Evolutionary conservation across 116 monocot genomes (phyloP).

Genomic region (Posidonia oceanica): DNA sequence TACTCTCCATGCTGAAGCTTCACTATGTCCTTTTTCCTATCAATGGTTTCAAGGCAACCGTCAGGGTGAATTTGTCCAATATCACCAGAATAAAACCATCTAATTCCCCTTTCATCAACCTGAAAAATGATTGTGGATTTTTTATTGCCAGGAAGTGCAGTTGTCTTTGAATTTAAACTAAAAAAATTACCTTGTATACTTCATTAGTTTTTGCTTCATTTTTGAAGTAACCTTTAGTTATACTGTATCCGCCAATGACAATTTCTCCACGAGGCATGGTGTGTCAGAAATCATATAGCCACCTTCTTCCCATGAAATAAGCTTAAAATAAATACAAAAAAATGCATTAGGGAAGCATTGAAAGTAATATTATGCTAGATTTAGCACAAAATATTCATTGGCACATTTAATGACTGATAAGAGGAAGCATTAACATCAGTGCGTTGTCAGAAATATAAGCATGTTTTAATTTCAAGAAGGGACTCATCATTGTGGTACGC

Average conservation of each 20-base stretch:
- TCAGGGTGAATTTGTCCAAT: constrained; percentile 68
- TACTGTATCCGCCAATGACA: constrained; percentile 68
- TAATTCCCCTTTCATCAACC: constrained; percentile 69
- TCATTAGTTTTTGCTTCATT: constrained; percentile 79
- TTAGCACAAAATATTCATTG: too few species aligned
- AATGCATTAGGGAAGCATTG: background rate
- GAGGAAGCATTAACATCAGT: too few species aligned
- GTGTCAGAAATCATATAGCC: constrained; percentile 55
- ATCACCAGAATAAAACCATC: constrained; percentile 90
- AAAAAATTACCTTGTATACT: constrained; percentile 56
- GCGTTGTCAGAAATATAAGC: too few species aligned
- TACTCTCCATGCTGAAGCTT: constrained; percentile 96
- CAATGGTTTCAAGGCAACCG: constrained; percentile 90
- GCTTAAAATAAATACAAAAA: constrained; percentile 10
- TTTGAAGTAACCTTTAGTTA: constrained; percentile 75
- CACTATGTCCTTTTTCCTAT: constrained; percentile 87
- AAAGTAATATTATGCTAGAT: too few species aligned
- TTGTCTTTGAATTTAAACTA: background rate
- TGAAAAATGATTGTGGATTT: background rate
- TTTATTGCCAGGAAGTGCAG: background rate
- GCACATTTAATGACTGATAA: too few species aligned
- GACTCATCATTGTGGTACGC: too few species aligned
- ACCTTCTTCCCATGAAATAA: constrained; percentile 77
- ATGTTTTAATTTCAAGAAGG: too few species aligned
- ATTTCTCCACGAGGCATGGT: constrained; percentile 86